Evolutionary conservation across 2,329 filamentous ascomycete species (phyloP).

Genomic region (Mariannaea elegans): DNA sequence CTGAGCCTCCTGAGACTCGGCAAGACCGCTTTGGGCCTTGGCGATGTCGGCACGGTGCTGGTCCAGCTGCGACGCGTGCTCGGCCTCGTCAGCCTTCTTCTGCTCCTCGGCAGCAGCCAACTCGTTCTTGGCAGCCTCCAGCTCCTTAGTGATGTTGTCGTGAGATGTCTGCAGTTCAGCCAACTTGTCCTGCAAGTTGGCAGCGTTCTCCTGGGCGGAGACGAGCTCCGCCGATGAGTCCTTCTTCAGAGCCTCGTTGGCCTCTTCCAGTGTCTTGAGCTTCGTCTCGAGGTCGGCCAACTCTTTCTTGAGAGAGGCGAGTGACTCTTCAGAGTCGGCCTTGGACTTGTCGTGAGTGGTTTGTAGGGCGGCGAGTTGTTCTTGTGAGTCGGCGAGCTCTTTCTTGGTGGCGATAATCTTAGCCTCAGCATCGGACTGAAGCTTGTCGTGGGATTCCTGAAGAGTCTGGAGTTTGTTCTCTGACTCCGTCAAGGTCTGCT

Average conservation of each 20-base stretch:
- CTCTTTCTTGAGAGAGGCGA: constrained; percentile 30
- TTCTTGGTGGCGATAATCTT: constrained; percentile 41
- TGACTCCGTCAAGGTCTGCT: constrained; percentile 38
- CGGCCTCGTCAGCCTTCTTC: constrained; percentile 31
- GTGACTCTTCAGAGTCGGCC: constrained; percentile 30
- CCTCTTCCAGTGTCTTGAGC: constrained; percentile 37
- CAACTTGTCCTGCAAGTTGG: constrained; percentile 42
- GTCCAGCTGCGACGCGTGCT: constrained; percentile 30
- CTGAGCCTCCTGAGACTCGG: constrained; percentile 36
- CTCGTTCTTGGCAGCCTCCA: constrained; percentile 45
- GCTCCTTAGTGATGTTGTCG: constrained; percentile 37
- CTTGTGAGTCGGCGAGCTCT: constrained; percentile 36
- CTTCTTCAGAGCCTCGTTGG: constrained; percentile 39
- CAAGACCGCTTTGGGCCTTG: constrained; percentile 36
- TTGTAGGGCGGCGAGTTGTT: constrained; percentile 31
- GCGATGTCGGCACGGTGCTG: constrained; percentile 37
- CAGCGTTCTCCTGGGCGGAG: constrained; percentile 42
- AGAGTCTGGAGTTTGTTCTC: constrained; percentile 40
- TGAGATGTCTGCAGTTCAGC: constrained; percentile 32
- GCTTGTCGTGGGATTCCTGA: constrained; percentile 39
- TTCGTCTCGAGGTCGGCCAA: constrained; percentile 44
- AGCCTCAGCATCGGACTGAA: constrained; percentile 38
- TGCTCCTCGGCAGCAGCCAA: constrained; percentile 35
- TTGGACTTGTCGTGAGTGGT: constrained; percentile 37
- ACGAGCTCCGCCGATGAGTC: constrained; percentile 45